Percentiles rank a stretch among this genome's conserved stretches.
Evolutionary conservation across 2,329 filamentous ascomycete species (phyloP).

Genomic region (Trichoderma pleuroti): DNA sequence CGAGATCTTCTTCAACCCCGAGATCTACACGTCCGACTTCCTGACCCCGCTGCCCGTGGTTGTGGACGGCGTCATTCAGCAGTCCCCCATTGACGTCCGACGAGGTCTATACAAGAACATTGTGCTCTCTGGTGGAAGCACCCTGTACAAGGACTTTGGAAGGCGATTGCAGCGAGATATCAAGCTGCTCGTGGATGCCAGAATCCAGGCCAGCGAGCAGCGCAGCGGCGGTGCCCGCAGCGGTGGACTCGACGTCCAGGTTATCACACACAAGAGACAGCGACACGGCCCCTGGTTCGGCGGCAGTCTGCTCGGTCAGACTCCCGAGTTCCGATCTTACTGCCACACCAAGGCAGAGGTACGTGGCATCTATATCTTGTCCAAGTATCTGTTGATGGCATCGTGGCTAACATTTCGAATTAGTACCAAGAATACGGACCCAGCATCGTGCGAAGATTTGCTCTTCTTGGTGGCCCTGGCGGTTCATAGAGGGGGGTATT

Average conservation of each 20-base stretch:
- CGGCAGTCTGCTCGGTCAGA: slow-evolving; percentile 92
- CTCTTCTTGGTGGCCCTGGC: slow-evolving; percentile 85
- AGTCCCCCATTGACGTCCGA: slow-evolving; percentile 94
- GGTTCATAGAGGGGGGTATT: slow-evolving; percentile 54
- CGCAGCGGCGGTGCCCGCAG: slow-evolving; percentile 88
- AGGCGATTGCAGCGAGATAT: slow-evolving; percentile 95
- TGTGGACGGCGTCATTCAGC: slow-evolving; percentile 95
- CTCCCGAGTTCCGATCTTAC: slow-evolving; percentile 96
- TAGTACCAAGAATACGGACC: slow-evolving; percentile 95
- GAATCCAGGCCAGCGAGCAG: slow-evolving; percentile 88
- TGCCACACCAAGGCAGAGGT: slow-evolving; percentile 88
- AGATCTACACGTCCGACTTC: slow-evolving; percentile 99
- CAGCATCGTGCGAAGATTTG: slow-evolving; percentile 92
- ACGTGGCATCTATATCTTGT: slow-evolving; percentile 25
- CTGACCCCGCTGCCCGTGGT: slow-evolving; percentile 90
- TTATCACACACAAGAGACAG: slow-evolving; percentile 96
- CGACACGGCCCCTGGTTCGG: slow-evolving; percentile 98
- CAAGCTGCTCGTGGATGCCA: slow-evolving; percentile 87
- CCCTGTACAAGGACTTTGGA: slow-evolving; percentile 97
- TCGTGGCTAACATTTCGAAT: slow-evolving; percentile 26
- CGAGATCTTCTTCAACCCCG: slow-evolving; percentile 99
- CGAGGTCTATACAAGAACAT: slow-evolving; percentile 99
- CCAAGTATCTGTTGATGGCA: neutral
- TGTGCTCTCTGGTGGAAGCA: slow-evolving; percentile 93
- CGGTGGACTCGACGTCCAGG: slow-evolving; percentile 92